Evolutionary conservation across 2,329 filamentous ascomycete genomes (phyloP), one percentile per base, ranked within the genome.

Genomic region (Aureobasidium leucospermi): DNA sequence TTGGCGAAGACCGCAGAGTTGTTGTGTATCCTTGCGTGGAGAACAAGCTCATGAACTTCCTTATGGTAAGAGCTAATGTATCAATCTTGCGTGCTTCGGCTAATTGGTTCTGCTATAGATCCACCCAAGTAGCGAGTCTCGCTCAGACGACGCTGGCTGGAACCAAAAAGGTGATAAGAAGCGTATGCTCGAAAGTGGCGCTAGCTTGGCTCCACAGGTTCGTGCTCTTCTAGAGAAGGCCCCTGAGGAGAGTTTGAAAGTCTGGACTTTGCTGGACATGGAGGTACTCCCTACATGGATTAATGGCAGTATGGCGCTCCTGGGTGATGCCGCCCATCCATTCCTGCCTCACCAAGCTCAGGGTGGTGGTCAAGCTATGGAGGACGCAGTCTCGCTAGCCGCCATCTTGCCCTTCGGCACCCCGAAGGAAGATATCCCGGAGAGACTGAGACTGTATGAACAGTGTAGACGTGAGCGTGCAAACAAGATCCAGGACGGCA

Each of bases 241-340:
- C 5, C 63, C 67, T 51, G 41, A 66, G 65, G 51, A 63, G 23
- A 60, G 60, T 7, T 65, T 85, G 19, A 83, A 80, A 58, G 71
- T 83, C 0, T 87, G 83, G 83, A 78, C 77, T 23, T 69, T 87
- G 1, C 67, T 85, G 4, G 86, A 89, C 63, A 86, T 87, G 81
- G 78, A 81, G 4, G 71, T 76, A 1, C 69, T 88, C 15, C 76
- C 79, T 0, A 75, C 71, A 0, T 89, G 84, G 80, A 73, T 76
- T 0, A 77, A 80, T 2, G 80, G 71, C 0, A 77, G 74, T 5
- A 67, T 87, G 16, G 83, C 78, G 1, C 69, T 88, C 0, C 69
- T 89, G 0, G 86, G 86, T 0, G 86, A 89, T 67, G 84, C 86
- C 0, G 86, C 84, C 0, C 86, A 89, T 67, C 85, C 86, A 0